These are phyloP conservation scores for Lizonia empirigonia DNA, from an alignment of 2,329 filamentous ascomycete species.

Conservation along the genomic window DNA sequence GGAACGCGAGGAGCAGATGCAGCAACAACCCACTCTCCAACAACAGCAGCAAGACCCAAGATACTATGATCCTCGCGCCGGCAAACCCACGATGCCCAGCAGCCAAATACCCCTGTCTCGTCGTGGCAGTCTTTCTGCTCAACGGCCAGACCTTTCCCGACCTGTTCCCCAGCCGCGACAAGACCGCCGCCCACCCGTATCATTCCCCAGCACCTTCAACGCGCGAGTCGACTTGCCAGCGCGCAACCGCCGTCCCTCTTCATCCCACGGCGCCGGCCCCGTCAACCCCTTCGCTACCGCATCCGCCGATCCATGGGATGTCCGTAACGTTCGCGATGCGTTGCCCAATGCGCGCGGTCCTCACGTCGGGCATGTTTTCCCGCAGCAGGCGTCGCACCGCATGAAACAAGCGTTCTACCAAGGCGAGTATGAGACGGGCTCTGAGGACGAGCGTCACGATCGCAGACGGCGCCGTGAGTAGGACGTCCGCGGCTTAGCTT, in stretches of 20 bases:
- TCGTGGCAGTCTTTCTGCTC: background rate
- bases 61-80: constrained; percentile 35
- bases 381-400: constrained; percentile 26
- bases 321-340: constrained; percentile 24
- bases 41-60: constrained; percentile 29
- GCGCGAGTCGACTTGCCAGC: background rate
- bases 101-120: background rate
- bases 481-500: too few relatives aligned
- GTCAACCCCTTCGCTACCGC: constrained; percentile 22
- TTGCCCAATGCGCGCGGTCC: constrained; percentile 23
- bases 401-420: constrained; percentile 23
- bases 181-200: background rate
- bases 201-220: background rate
- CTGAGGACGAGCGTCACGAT: background rate
- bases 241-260: constrained; percentile 1
- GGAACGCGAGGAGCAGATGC: constrained; percentile 33
- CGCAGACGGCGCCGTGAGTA: background rate
- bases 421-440: constrained; percentile 22
- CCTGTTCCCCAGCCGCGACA: background rate
- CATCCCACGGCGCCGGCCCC: background rate
- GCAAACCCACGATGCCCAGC: constrained; percentile 14
- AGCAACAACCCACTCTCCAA: constrained; percentile 20
- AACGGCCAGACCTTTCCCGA: background rate
- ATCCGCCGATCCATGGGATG: constrained; percentile 32
- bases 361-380: constrained; percentile 9